phyloP scores from a whole-genome alignment of 371 early-diverging fungal species.

The Zancudomyces culisetae region DNA sequence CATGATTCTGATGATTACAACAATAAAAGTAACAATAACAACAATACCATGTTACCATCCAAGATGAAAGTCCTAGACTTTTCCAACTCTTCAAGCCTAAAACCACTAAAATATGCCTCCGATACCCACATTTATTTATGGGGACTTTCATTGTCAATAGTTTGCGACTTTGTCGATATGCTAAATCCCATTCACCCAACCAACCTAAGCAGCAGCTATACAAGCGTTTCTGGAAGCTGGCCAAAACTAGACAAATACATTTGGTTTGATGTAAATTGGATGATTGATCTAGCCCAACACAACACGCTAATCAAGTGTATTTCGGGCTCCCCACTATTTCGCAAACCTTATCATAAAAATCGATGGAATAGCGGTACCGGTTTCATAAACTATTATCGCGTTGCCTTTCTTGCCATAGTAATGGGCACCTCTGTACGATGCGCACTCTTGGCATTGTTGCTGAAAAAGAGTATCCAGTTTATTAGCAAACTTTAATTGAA shows the following conservation, averaged over 20 bases:
- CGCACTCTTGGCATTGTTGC: background rate
- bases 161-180: constrained; percentile 11
- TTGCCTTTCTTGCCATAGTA: background rate
- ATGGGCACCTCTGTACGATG: background rate
- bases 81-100: background rate
- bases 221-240: background rate
- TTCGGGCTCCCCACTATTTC: background rate
- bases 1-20: too few relatives aligned
- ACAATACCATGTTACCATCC: background rate
- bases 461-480: background rate
- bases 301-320: background rate
- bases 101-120: constrained; percentile 5
- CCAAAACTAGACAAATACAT: background rate
- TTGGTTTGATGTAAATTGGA: background rate
- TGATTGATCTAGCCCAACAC: background rate
- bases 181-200: constrained; percentile 9
- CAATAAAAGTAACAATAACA: background rate
- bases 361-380: background rate
- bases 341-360: background rate
- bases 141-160: constrained; percentile 18
- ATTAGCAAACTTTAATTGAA: background rate
- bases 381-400: background rate
- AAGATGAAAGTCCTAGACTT: background rate
- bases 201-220: background rate
- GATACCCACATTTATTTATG: constrained; percentile 17